Evolutionary conservation across 2,329 filamentous ascomycete genomes (phyloP), one percentile per base, ranked within the genome.

Genomic region (Arthrinium phaeospermum): DNA sequence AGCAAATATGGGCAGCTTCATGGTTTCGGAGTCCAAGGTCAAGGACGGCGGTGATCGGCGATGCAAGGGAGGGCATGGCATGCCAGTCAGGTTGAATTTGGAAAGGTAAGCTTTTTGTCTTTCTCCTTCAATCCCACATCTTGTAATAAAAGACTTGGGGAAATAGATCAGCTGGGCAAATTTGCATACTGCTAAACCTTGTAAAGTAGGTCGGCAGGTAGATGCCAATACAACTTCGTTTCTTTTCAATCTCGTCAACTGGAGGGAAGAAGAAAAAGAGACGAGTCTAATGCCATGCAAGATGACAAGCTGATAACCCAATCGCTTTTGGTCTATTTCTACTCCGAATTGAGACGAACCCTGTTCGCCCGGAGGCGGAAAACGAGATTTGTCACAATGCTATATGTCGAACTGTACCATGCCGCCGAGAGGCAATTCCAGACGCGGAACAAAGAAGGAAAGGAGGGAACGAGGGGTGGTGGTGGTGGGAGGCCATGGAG

Each of bases 1-100:
- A 64, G 57, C 22, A 64, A 64, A 64, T 13, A 64, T 64, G 57
- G 12, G 34, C 34, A 41, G 57, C 57, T 64, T 64, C 57, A 64
- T n/a, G 30, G 57, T 64, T 64, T 64, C 57, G 57, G 57, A 34
- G 27, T 41, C n/a, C 49, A 13, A 49, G n/a, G 6, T 16, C 19
- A 30, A 34, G 34, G 22, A 37, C 34, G 34, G 57, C 22, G 57
- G 34, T 34, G 57, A 41, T 64, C 57, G 57, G 57, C 57, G 57
- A 64, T 24, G 57, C 57, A 64, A 64, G 57, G 34, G 57, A 57
- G 27, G 16, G 16, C 10, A 61, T 61, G 16, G 53, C 34, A 22
- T 37, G 57, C 37, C 57, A n/a, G 30, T n/a, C 57, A 64, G 22
- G 19, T 13, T 64, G 34, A 7, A 64, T 37, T 41, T 41, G 57